Base-by-base conservation (phyloP, 306 rosid species). In the Pueraria montana region DNA sequence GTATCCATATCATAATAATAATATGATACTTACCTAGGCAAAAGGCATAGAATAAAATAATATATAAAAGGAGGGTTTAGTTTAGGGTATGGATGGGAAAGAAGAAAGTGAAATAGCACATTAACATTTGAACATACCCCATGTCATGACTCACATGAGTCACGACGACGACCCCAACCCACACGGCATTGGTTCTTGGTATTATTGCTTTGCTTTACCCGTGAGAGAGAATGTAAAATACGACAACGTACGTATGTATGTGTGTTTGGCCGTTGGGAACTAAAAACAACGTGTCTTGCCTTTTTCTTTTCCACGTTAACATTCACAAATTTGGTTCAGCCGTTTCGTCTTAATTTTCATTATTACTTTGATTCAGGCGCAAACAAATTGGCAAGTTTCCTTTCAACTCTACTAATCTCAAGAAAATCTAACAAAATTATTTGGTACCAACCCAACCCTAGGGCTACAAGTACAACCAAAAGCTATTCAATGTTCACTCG, bases 181-280 rank as follows among this genome's bases (percentile, higher is more conserved):
- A 82, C 77, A 82, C 85, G 85, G 81, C 80, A 82, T 75, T 61
- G 73, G 32, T 55, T 72, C 17, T 26, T 24, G 58, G 36, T 70
- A n/a, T n/a, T n/a, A n/a, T 80, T 27, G 27, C 70, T 68, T 79
- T 82, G 70, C 76, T 73, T 81, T 81, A 34, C 74, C 72, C 70
- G 30, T 13, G 55, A 76, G 86, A 75, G 77, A 82, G 76, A 74
- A 26, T 30, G 63, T 4, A 17, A 75, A 65, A 76, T 40, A 74
- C 62, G 67, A 62, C 46, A 62, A 11, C 65, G 64, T 72, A 45
- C 7, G 55, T 12, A 40, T 50, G 18, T 43, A 38, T 23, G 18
- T 30, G 56, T 34, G 55, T 20, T 40, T 40, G 32, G 36, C 18
- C 18, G 42, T 45, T 13, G 21, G 21, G 21, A 70, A 72, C 63